These are phyloP conservation scores for Spathaspora boniae DNA, from an alignment of 805 yeast genomes.

Conservation along the genomic window DNA sequence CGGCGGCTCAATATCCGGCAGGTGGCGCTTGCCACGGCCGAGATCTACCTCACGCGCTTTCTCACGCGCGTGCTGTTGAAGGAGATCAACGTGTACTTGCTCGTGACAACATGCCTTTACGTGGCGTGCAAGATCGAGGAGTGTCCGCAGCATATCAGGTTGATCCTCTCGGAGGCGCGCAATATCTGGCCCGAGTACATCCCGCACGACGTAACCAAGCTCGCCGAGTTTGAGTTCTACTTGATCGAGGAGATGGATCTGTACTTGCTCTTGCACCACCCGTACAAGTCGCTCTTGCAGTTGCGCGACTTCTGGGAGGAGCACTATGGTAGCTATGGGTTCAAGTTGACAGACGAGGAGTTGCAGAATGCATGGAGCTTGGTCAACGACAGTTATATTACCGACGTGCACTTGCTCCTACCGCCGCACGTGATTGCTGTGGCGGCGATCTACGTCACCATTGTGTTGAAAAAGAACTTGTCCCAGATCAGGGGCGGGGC, in stretches of 20 bases:
- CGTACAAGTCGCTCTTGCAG: constrained; percentile 60
- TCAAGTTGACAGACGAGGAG: constrained; percentile 56
- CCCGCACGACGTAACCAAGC: constrained; percentile 84
- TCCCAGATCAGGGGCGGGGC: constrained; percentile 13
- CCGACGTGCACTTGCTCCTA: constrained; percentile 76
- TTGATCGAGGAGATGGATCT: constrained; percentile 82
- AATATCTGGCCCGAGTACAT: constrained; percentile 93
- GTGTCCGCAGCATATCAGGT: constrained; percentile 88
- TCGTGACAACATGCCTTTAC: constrained; percentile 82
- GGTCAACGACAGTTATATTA: constrained; percentile 83
- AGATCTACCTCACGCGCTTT: constrained; percentile 77
- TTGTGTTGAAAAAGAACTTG: constrained; percentile 49
- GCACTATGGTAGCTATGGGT: constrained; percentile 23
- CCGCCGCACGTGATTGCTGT: constrained; percentile 90
- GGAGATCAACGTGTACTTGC: constrained; percentile 77
- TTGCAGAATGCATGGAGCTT: constrained; percentile 86
- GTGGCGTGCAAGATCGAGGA: constrained; percentile 94
- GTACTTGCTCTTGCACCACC: constrained; percentile 70
- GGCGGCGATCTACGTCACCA: constrained; percentile 75
- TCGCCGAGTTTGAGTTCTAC: constrained; percentile 95
- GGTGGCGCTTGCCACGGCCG: constrained; percentile 84
- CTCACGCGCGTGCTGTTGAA: constrained; percentile 66
- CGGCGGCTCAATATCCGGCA: constrained; percentile 76
- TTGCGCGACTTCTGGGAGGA: constrained; percentile 43
- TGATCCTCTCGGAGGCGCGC: constrained; percentile 79